Evolutionary conservation across 202 grass and related monocot species (phyloP).

Genomic region (Panicum hallii): DNA sequence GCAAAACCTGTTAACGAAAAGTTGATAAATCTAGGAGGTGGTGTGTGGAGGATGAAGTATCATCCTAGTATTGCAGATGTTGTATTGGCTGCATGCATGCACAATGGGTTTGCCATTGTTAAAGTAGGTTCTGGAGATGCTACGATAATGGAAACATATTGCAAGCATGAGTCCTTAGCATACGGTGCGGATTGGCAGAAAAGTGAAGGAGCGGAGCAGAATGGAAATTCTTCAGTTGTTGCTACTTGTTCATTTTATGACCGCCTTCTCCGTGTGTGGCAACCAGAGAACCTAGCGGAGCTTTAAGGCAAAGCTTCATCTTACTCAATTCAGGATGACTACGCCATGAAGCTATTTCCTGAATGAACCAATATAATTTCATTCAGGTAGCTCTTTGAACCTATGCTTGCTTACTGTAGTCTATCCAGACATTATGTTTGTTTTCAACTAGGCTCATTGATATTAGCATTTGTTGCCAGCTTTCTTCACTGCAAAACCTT

Average conservation of each 20-base stretch:
- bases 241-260: slow-evolving; percentile 97
- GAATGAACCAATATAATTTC: slow-evolving; percentile 48
- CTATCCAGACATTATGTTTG: slow-evolving; percentile 24
- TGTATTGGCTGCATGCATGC: slow-evolving; percentile 90
- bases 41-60: slow-evolving; percentile 96
- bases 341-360: slow-evolving; percentile 34
- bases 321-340: slow-evolving; percentile 29
- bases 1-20: slow-evolving; percentile 73
- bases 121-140: slow-evolving; percentile 53
- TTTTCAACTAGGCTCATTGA: slow-evolving; percentile 23
- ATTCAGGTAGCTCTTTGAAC: slow-evolving; percentile 45
- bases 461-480: slow-evolving; percentile 22
- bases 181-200: slow-evolving; percentile 96
- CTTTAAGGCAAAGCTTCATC: slow-evolving; percentile 47
- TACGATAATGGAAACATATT: slow-evolving; percentile 71
- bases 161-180: slow-evolving; percentile 89
- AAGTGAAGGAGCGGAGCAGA: slow-evolving; percentile 40
- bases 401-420: slow-evolving; percentile 36
- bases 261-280: slow-evolving; percentile 77
- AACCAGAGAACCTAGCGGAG: slow-evolving; percentile 57
- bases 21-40: slow-evolving; percentile 80
- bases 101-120: slow-evolving; percentile 91
- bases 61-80: slow-evolving; percentile 67
- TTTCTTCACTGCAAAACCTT: slow-evolving; percentile 20
- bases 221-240: slow-evolving; percentile 55